Evolutionary conservation across 331 rosid species (phyloP).

Genomic region (Quercus tomentella): DNA sequence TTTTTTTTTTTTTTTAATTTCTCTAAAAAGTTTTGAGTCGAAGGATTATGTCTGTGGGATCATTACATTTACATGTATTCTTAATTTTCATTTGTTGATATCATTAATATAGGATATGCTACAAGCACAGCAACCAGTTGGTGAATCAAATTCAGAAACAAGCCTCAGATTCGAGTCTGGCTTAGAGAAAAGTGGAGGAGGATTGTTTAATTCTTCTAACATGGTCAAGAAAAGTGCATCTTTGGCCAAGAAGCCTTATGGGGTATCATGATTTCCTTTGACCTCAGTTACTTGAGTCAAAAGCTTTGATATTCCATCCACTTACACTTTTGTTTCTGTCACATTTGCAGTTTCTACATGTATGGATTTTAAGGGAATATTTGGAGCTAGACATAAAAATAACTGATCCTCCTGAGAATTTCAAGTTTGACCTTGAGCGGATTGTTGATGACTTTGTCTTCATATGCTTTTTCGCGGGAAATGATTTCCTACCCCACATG

Average conservation of each 20-base stretch:
- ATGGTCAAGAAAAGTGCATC: neutral
- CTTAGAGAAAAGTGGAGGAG: neutral
- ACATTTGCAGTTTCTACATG: conserved; percentile 43
- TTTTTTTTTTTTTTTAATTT: too few relatives aligned
- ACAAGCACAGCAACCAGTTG: neutral
- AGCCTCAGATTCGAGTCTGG: neutral
- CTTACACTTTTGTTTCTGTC: neutral
- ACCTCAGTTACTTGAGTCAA: neutral
- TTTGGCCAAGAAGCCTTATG: conserved; percentile 14
- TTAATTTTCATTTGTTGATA: neutral
- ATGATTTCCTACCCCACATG: conserved; percentile 61
- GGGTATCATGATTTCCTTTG: conserved; percentile 22
- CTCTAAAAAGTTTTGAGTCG: too few relatives aligned
- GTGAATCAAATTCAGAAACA: neutral
- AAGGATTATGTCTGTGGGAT: neutral
- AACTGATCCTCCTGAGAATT: conserved; percentile 29
- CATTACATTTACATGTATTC: neutral
- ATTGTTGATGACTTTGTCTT: conserved; percentile 56
- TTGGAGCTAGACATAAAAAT: conserved; percentile 47
- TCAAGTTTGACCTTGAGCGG: conserved; percentile 34
- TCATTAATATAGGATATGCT: conserved; percentile 14
- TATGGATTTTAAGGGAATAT: conserved; percentile 59
- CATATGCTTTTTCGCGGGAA: conserved; percentile 51
- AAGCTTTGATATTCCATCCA: neutral
- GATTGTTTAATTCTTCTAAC: neutral